phyloP scores from a whole-genome alignment of 495 filamentous ascomycete species.

The Aspergillus leporis region DNA sequence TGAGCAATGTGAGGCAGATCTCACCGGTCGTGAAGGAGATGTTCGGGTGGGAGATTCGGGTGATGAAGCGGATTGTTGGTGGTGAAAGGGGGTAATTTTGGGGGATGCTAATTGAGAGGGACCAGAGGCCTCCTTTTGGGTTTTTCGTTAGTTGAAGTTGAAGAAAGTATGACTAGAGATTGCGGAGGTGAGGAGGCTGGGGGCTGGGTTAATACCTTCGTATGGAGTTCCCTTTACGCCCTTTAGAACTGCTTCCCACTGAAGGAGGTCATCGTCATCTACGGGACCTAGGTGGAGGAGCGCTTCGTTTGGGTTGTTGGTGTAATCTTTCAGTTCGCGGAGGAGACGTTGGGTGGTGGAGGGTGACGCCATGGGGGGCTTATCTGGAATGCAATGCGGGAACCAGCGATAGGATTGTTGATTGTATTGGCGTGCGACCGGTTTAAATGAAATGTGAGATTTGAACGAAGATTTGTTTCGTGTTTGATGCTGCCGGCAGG shows the following conservation, averaged over 20 bases:
- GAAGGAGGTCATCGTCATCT: constrained; percentile 66
- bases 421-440: not conserved
- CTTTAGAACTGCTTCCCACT: constrained; percentile 79
- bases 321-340: constrained; percentile 63
- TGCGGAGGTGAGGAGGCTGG: constrained; percentile 1
- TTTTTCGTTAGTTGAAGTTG: constrained; percentile 2
- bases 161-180: not conserved
- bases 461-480: not conserved
- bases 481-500: not conserved
- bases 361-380: constrained; percentile 25
- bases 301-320: constrained; percentile 53
- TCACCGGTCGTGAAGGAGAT: constrained; percentile 79
- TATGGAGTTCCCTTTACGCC: constrained; percentile 69
- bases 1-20: constrained; percentile 88
- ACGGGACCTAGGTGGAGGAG: constrained; percentile 66
- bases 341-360: constrained; percentile 60
- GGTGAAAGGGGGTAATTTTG: constrained; percentile 74
- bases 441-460: constrained; percentile 4
- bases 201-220: constrained; percentile 53
- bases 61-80: constrained; percentile 75
- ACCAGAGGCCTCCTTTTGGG: constrained; percentile 73
- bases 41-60: constrained; percentile 84
- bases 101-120: constrained; percentile 75
- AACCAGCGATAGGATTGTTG: constrained; percentile 14
- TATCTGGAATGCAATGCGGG: not conserved